Evolutionary conservation across 2,329 filamentous ascomycete genomes (phyloP).

Genomic region (Aspergillus tamarii): DNA sequence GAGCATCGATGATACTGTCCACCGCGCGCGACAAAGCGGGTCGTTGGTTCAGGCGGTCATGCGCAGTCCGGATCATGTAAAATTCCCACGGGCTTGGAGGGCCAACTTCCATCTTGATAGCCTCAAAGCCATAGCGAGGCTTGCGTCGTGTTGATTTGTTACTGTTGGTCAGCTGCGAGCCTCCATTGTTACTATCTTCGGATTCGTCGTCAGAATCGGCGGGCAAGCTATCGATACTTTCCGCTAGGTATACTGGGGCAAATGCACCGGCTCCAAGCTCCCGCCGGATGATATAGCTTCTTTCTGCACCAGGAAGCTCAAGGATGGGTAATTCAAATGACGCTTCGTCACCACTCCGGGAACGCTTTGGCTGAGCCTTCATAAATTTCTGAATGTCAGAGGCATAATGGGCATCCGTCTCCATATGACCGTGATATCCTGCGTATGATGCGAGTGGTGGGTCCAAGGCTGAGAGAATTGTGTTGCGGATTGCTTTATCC

Average conservation of each 20-base stretch:
- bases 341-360: constrained; percentile 60
- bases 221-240: constrained; percentile 63
- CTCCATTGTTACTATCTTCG: constrained; percentile 52
- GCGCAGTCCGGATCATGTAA: constrained; percentile 85
- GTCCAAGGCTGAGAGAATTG: constrained; percentile 74
- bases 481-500: constrained; percentile 71
- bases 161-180: constrained; percentile 57
- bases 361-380: constrained; percentile 63
- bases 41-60: constrained; percentile 67
- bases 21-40: constrained; percentile 67
- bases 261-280: constrained; percentile 94
- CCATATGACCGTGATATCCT: constrained; percentile 76
- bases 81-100: constrained; percentile 94
- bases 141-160: constrained; percentile 30
- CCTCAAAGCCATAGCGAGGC: constrained; percentile 68
- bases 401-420: constrained; percentile 66
- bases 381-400: constrained; percentile 80
- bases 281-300: constrained; percentile 75
- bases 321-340: constrained; percentile 66
- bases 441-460: constrained; percentile 74
- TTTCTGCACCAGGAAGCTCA: constrained; percentile 65
- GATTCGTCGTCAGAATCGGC: constrained; percentile 40
- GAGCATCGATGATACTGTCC: constrained; percentile 77
- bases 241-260: constrained; percentile 90
- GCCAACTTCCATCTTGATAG: constrained; percentile 85